A percentile compares a stretch with the other conserved stretches of the same genome.
Conservation (phyloP, 495 filamentous ascomycete species). For the Xylaria longipes region DNA sequence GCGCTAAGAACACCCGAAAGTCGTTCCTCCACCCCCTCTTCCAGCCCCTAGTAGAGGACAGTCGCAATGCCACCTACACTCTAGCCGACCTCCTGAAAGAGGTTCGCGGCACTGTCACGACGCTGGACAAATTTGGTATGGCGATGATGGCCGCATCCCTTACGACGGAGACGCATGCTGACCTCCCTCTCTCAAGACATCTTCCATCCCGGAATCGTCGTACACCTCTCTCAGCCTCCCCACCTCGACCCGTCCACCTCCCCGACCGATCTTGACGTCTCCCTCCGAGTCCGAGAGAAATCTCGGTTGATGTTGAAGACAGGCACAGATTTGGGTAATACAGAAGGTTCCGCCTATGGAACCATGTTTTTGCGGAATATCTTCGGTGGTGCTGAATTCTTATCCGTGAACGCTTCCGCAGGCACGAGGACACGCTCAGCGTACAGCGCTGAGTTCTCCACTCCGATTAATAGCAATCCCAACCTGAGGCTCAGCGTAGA, state of each 20-base stretch:
- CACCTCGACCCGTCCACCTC: constrained; percentile 62
- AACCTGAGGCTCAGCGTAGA: constrained; percentile 77
- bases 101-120: constrained; percentile 69
- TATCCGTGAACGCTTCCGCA: constrained; percentile 78
- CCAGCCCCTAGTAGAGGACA: constrained; percentile 73
- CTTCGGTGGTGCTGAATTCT: constrained; percentile 91
- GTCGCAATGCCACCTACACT: constrained; percentile 71
- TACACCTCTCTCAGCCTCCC: constrained; percentile 76
- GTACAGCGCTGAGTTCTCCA: constrained; percentile 82
- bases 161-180: constrained; percentile 21
- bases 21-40: constrained; percentile 81
- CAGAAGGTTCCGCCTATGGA: constrained; percentile 89
- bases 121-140: constrained; percentile 80
- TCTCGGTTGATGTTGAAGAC: constrained; percentile 83
- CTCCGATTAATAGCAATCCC: constrained; percentile 80
- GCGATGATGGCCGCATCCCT: not conserved
- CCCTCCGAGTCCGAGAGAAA: constrained; percentile 77
- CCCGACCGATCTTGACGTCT: constrained; percentile 78
- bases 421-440: constrained; percentile 89
- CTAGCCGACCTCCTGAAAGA: constrained; percentile 76
- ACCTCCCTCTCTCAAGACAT: constrained; percentile 64
- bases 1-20: constrained; percentile 76
- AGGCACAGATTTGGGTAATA: constrained; percentile 88
- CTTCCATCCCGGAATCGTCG: constrained; percentile 80
- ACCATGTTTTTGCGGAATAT: constrained; percentile 86